Percentiles rank a stretch among this genome's conserved stretches.
Evolutionary conservation across 176 grass and related monocot genomes (phyloP).

Genomic region (Carex myosuroides): DNA sequence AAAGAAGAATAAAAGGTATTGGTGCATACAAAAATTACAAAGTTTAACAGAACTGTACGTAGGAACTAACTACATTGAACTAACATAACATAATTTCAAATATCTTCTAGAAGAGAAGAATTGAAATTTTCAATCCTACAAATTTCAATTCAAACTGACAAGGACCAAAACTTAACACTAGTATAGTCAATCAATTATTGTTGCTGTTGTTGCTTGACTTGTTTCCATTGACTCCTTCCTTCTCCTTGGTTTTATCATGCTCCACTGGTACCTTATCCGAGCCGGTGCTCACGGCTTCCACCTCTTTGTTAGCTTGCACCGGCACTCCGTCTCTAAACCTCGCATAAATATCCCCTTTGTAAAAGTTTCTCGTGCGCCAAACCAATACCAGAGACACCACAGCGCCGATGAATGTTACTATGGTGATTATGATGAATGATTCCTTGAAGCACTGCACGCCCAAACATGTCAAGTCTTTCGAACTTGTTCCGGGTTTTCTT

Average conservation of each 20-base stretch:
- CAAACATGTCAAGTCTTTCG: constrained; percentile 35
- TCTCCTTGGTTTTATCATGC: background rate
- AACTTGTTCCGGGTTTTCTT: background rate
- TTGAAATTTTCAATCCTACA: background rate
- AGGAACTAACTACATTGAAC: too few relatives aligned
- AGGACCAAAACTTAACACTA: background rate
- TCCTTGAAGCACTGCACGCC: constrained; percentile 54
- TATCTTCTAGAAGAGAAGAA: constrained; percentile 4
- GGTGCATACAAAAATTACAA: too few relatives aligned
- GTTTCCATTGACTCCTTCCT: background rate
- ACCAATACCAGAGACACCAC: constrained; percentile 44
- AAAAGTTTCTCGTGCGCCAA: constrained; percentile 63
- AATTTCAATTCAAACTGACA: constrained; percentile 5
- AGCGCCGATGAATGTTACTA: constrained; percentile 37
- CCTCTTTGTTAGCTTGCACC: background rate
- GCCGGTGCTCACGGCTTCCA: background rate
- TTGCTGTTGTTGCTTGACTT: background rate
- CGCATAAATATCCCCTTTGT: constrained; percentile 55
- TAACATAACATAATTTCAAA: background rate
- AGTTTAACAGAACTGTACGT: too few relatives aligned
- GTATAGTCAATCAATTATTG: background rate
- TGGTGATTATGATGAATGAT: constrained; percentile 55
- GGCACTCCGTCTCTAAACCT: constrained; percentile 34
- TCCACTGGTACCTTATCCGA: background rate
- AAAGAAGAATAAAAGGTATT: too few relatives aligned